A percentile compares a stretch with the other conserved stretches of the same genome.
phyloP scores from a whole-genome alignment of 352 stramenopile species.

The Phytopythium cucurbitacearum region DNA sequence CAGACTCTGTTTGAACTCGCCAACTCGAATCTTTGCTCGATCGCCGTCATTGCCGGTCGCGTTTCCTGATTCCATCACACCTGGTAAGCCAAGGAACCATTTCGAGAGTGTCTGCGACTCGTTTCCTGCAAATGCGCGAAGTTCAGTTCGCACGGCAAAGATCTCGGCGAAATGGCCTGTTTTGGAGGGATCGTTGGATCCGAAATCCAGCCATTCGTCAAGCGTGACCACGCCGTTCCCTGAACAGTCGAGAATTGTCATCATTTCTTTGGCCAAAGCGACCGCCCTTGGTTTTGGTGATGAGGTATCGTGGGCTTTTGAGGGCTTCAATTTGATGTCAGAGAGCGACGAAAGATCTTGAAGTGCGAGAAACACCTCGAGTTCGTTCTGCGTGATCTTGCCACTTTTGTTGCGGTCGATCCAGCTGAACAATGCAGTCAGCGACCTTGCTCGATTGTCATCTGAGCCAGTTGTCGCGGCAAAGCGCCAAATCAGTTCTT shows the following conservation, averaged over 20 bases:
- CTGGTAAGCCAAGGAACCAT: slow-evolving; percentile 51
- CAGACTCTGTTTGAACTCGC: slow-evolving; percentile 57
- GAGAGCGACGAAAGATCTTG: slow-evolving; percentile 12
- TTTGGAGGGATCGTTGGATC: slow-evolving; percentile 9
- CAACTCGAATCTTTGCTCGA: slow-evolving; percentile 44
- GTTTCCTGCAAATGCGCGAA: slow-evolving; percentile 12
- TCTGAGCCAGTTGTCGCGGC: neutral
- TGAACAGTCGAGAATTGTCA: slow-evolving; percentile 43
- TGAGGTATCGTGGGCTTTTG: no score
- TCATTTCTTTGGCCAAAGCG: slow-evolving; percentile 23
- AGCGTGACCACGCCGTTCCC: slow-evolving; percentile 53
- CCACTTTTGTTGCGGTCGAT: slow-evolving; percentile 49
- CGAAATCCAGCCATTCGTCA: slow-evolving; percentile 44
- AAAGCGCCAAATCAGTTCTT: neutral
- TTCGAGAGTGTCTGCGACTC: neutral
- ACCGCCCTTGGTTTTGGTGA: slow-evolving; percentile 4
- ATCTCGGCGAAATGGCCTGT: slow-evolving; percentile 11
- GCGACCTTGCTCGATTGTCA: no score
- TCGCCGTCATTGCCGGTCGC: neutral
- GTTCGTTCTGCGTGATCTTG: slow-evolving; percentile 50
- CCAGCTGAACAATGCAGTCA: slow-evolving; percentile 33
- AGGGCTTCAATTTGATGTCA: no score
- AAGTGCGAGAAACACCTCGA: slow-evolving; percentile 34
- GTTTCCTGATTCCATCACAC: slow-evolving; percentile 15
- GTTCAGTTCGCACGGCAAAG: slow-evolving; percentile 15